Percentiles rank a stretch among this genome's conserved stretches.
These are phyloP conservation scores for Haplosporangium sp. DNA, from an alignment of 371 early-diverging fungal species.

Conservation along the genomic window DNA sequence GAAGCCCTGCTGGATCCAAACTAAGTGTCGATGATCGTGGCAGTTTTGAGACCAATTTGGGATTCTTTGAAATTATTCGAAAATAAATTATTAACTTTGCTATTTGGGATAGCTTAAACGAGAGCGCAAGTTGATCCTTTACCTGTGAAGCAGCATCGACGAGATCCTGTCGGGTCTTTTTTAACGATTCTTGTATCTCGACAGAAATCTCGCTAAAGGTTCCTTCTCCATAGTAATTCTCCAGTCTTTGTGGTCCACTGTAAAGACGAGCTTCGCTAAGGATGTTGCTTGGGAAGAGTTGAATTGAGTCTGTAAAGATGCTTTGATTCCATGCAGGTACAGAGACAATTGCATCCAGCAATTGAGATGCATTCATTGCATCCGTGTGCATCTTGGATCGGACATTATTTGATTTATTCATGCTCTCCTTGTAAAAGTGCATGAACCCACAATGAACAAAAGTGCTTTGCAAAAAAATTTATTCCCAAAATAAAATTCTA, in stretches of 20 bases:
- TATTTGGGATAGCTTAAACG: no score
- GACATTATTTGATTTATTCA: neutral
- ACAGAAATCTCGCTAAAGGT: neutral
- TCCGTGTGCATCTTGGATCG: neutral
- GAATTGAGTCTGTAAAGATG: slow-evolving; percentile 2
- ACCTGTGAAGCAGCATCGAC: neutral
- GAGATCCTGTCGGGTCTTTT: neutral
- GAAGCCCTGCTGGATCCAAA: neutral
- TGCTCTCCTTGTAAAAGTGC: neutral
- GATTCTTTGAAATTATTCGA: neutral
- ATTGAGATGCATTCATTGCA: neutral
- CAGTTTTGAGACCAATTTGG: neutral
- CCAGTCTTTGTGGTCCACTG: neutral
- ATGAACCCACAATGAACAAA: no score
- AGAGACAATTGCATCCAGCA: neutral
- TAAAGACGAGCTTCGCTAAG: neutral
- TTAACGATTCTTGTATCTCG: neutral
- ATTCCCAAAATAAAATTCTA: neutral
- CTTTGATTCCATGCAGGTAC: slow-evolving; percentile 1
- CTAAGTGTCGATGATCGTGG: neutral
- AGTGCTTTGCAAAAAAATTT: no score
- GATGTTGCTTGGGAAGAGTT: neutral
- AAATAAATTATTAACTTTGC: neutral
- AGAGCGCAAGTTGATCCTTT: neutral
- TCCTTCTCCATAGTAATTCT: neutral